A percentile compares a stretch with the other conserved stretches of the same genome.
Evolutionary conservation across 2,329 filamentous ascomycete genomes (phyloP).

Genomic region (Dactylonectria estremocensis): DNA sequence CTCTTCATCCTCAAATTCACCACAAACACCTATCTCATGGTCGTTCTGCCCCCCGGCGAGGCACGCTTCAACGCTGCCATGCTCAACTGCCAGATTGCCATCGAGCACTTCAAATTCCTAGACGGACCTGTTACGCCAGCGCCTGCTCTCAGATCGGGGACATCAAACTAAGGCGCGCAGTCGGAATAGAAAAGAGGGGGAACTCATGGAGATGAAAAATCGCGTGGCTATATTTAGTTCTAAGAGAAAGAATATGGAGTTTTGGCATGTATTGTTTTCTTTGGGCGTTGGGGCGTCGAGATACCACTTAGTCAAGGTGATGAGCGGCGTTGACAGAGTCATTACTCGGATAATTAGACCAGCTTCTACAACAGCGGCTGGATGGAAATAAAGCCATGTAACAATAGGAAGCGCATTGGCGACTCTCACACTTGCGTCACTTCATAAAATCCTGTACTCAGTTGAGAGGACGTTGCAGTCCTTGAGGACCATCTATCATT

Average conservation of each 20-base stretch:
- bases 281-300: constrained; percentile 46
- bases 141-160: constrained; percentile 19
- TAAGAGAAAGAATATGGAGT: constrained; percentile 6
- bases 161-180: background rate
- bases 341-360: constrained; percentile 28
- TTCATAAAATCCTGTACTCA: background rate
- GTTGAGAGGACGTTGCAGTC: background rate
- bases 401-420: constrained; percentile 18
- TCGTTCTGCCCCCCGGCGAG: constrained; percentile 91
- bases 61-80: constrained; percentile 92
- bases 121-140: constrained; percentile 62
- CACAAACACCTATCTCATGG: constrained; percentile 96
- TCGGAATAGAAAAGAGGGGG: too few relatives aligned
- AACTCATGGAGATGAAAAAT: background rate
- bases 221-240: background rate
- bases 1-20: constrained; percentile 97
- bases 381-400: constrained; percentile 14
- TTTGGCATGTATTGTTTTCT: constrained; percentile 29
- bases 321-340: constrained; percentile 23
- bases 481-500: constrained; percentile 23
- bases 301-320: constrained; percentile 43
- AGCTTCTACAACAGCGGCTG: constrained; percentile 26
- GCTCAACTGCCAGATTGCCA: constrained; percentile 89
- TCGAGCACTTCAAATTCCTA: constrained; percentile 82
- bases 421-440: background rate